Percentiles rank a stretch among this genome's conserved stretches.
phyloP scores from a whole-genome alignment of 345 rosid species.

The Carallia pectinifolia region DNA sequence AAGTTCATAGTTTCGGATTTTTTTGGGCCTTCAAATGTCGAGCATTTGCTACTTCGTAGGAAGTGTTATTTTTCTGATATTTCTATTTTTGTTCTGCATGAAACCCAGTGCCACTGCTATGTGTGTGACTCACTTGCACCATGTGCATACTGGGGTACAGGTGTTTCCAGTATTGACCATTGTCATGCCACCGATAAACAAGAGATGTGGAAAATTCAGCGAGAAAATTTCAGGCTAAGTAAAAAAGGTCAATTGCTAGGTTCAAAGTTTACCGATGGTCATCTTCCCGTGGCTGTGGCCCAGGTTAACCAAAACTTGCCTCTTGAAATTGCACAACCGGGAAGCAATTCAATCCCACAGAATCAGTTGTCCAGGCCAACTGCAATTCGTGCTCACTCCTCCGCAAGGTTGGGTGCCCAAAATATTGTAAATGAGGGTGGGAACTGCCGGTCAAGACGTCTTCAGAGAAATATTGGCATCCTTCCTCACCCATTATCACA shows the following conservation, averaged over 20 bases:
- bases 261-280: conserved; percentile 19
- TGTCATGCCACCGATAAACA: conserved; percentile 83
- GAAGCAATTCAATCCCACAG: conserved; percentile 23
- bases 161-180: conserved; percentile 45
- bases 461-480: conserved; percentile 21
- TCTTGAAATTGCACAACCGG: conserved; percentile 7
- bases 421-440: conserved; percentile 30
- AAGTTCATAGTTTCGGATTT: conserved; percentile 9
- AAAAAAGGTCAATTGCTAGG: conserved; percentile 26
- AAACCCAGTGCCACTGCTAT: conserved; percentile 80
- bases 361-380: conserved; percentile 15
- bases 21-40: neutral
- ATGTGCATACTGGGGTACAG: conserved; percentile 59
- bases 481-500: conserved; percentile 21
- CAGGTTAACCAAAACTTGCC: conserved; percentile 25
- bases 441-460: conserved; percentile 14
- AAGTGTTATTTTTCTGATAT: neutral
- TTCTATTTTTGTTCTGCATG: conserved; percentile 6
- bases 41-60: conserved; percentile 1
- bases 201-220: conserved; percentile 54
- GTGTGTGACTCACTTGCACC: conserved; percentile 87
- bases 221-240: conserved; percentile 43
- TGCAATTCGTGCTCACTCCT: conserved; percentile 42
- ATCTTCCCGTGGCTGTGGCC: conserved; percentile 17
- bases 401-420: conserved; percentile 26